Evolutionary conservation across 805 yeast species (phyloP).

Genomic region (Wickerhamomyces xylosicus): DNA sequence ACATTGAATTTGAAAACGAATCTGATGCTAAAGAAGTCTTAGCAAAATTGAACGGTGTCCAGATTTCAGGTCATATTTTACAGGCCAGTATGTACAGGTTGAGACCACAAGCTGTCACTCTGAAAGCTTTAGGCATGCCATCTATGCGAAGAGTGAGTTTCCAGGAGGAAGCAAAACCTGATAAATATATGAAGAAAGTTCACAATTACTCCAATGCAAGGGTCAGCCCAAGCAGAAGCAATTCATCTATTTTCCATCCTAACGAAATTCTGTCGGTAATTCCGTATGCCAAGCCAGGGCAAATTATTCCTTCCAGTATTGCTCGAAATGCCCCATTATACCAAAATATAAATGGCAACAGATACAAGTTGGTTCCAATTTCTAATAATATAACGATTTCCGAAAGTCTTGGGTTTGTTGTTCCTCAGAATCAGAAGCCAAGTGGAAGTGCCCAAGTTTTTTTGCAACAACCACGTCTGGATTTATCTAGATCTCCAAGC

Average conservation of each 20-base stretch:
- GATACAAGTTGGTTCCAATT: constrained; percentile 1
- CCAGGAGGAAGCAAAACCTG: neutral
- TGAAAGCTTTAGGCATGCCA: neutral
- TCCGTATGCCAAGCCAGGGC: neutral
- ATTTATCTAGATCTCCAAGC: neutral
- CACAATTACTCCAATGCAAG: neutral
- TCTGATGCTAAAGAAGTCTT: constrained; percentile 14
- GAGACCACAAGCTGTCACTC: constrained; percentile 1
- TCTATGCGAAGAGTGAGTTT: constrained; percentile 2
- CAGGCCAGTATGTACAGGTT: constrained; percentile 8
- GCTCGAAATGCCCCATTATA: neutral
- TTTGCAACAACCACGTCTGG: neutral
- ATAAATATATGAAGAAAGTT: neutral
- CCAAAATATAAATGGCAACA: constrained; percentile 1
- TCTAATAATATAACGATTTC: neutral
- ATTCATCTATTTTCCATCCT: neutral
- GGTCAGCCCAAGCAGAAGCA: neutral
- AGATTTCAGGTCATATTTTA: constrained; percentile 11
- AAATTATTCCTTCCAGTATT: neutral
- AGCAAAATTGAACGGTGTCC: constrained; percentile 17
- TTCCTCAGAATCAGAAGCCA: no score
- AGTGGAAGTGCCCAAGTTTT: no score
- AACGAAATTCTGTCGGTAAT: neutral
- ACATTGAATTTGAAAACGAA: constrained; percentile 18
- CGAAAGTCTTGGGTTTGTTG: neutral